Conservation (phyloP, 768 basidiomycete genomes). For the Boletus rufocinnamomeus region DNA sequence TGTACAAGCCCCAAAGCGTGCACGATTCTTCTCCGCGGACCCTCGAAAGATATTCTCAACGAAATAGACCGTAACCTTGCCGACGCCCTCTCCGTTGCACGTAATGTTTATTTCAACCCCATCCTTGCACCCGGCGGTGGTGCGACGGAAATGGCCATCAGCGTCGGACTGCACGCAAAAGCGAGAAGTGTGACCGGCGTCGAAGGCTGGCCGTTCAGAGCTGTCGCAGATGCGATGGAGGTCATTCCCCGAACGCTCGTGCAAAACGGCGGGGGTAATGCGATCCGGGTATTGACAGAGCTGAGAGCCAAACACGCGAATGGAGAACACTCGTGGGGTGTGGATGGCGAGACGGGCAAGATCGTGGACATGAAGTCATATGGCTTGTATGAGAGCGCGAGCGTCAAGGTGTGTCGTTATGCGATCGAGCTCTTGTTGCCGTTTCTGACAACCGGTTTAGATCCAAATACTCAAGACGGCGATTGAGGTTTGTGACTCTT, state of each 20-base stretch:
- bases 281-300: slow-evolving; percentile 89
- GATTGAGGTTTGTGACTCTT: slow-evolving; percentile 63
- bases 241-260: slow-evolving; percentile 94
- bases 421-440: neutral
- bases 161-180: slow-evolving; percentile 79
- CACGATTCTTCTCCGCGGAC: slow-evolving; percentile 96
- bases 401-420: slow-evolving; percentile 70
- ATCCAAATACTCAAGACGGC: slow-evolving; percentile 97
- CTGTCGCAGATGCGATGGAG: slow-evolving; percentile 95
- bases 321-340: slow-evolving; percentile 89
- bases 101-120: slow-evolving; percentile 97
- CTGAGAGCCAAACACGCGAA: slow-evolving; percentile 94
- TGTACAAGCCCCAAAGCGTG: slow-evolving; percentile 93
- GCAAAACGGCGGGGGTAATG: slow-evolving; percentile 95
- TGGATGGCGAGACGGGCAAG: slow-evolving; percentile 95
- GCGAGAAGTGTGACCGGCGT: slow-evolving; percentile 82
- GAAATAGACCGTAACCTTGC: slow-evolving; percentile 98
- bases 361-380: slow-evolving; percentile 95
- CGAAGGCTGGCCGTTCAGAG: slow-evolving; percentile 88
- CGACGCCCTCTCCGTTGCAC: slow-evolving; percentile 96
- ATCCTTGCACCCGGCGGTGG: slow-evolving; percentile 93
- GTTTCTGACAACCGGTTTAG: slow-evolving; percentile 36
- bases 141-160: slow-evolving; percentile 98
- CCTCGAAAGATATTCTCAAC: slow-evolving; percentile 97
- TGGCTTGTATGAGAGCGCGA: slow-evolving; percentile 92